phyloP scores from a whole-genome alignment of 371 early-diverging fungal genomes.

The Funneliformis caledonium region DNA sequence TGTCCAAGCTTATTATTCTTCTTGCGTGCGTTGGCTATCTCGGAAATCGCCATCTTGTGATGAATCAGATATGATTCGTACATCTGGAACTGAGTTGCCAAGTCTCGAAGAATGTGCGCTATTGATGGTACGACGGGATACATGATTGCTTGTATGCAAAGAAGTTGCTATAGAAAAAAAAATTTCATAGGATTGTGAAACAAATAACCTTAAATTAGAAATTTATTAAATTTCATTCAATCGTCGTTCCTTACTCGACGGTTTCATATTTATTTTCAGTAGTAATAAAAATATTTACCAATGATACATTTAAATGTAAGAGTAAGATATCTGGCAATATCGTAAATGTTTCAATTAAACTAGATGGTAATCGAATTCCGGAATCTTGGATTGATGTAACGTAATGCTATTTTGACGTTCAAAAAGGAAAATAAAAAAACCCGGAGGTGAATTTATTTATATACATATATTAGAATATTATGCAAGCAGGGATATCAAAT shows the following conservation, averaged over 20 bases:
- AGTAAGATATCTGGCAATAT: slow-evolving; percentile 15
- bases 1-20: slow-evolving; percentile 34
- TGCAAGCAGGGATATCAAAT: too few species aligned
- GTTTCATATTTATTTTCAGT: not conserved
- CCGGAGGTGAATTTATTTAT: too few species aligned
- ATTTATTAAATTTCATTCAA: too few species aligned
- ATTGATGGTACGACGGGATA: slow-evolving; percentile 25
- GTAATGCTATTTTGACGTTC: slow-evolving; percentile 4
- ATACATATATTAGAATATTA: not conserved
- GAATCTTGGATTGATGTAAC: slow-evolving; percentile 19
- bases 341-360: slow-evolving; percentile 7
- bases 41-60: slow-evolving; percentile 28
- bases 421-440: too few species aligned
- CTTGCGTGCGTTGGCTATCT: slow-evolving; percentile 24
- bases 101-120: slow-evolving; percentile 16
- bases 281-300: slow-evolving; percentile 11
- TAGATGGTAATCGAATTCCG: slow-evolving; percentile 10
- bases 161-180: slow-evolving; percentile 19
- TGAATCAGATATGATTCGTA: slow-evolving; percentile 27
- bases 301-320: slow-evolving; percentile 17
- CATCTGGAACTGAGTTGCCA: not conserved
- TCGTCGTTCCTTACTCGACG: too few species aligned
- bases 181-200: not conserved
- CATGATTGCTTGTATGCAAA: slow-evolving; percentile 24
- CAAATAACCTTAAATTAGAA: not conserved